These are phyloP conservation scores for Saccharum spontaneum DNA, from an alignment of 176 grass and related monocot genomes.

Conservation along the genomic window DNA sequence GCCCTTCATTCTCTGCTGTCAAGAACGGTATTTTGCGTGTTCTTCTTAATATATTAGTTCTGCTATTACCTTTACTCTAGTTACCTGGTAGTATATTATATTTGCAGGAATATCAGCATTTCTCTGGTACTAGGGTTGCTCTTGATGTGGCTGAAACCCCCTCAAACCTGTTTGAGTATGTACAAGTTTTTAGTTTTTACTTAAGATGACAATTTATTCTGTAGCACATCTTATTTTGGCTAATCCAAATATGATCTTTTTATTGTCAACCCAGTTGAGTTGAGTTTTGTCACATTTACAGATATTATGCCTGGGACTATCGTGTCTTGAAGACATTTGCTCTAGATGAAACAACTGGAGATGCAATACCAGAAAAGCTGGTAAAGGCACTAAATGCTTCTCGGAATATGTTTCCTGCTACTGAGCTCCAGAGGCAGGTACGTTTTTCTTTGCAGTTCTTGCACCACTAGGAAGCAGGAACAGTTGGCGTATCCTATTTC, in stretches of 20 bases:
- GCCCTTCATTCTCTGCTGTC: constrained; percentile 97
- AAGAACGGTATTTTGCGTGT: constrained; percentile 67
- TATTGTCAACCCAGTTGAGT: constrained; percentile 3
- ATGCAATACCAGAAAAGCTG: constrained; percentile 82
- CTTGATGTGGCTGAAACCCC: constrained; percentile 94
- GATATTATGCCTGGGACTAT: constrained; percentile 96
- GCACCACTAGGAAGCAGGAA: neutral
- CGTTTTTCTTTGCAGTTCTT: constrained; percentile 8
- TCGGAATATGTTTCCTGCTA: constrained; percentile 82
- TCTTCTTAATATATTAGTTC: constrained; percentile 11
- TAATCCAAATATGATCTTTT: constrained; percentile 19
- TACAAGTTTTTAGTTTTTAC: constrained; percentile 18
- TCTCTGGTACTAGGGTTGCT: constrained; percentile 94
- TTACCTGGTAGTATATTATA: constrained; percentile 22
- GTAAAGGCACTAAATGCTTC: constrained; percentile 78
- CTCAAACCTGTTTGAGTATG: constrained; percentile 95
- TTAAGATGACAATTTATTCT: neutral
- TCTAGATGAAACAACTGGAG: constrained; percentile 76
- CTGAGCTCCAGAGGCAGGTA: constrained; percentile 89
- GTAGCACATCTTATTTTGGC: neutral
- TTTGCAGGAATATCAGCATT: constrained; percentile 97
- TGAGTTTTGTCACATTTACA: constrained; percentile 35
- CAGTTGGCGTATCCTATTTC: neutral
- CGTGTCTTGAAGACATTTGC: constrained; percentile 86
- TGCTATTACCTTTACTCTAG: neutral